Base-by-base conservation (phyloP, 371 early-diverging fungal genomes). In the Nosema muscidifuracis region DNA sequence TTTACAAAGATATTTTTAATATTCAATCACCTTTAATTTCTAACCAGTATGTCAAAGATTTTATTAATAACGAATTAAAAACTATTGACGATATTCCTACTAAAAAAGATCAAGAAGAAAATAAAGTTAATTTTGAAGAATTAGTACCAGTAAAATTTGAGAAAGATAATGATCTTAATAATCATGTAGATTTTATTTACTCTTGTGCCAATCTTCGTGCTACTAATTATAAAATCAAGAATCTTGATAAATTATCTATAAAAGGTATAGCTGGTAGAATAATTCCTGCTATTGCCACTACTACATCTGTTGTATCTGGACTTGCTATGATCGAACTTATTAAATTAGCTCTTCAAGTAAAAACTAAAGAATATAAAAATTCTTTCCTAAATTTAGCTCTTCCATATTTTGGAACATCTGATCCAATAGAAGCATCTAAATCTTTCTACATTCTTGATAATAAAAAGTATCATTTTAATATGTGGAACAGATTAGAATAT, bases 281-380 rank as follows among this genome's bases (percentile, higher is more conserved):
- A 75, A 98, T 99, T 75, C 99, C 99, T 26, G 99, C 99, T 44
- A 99, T 99, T 85, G 98, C 99, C 9, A 99, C 99, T 1, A 99
- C 99, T 0, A 99, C 99, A 0, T 90, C 97, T 10, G 85, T 98
- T 76, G 93, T 99, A 6, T 93, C 96, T 34, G 99, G 98, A 43
- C 85, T 99, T 42, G 92, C 94, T 16, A 92, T 94, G 82, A 85
- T 98, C 65, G 99, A 99, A 85, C 75, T 77, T 20, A 77, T 82
- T 4, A 82, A 81, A 62, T 77, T 76, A 63, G 31, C 36, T 26
- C 18, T 67, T 1, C 34, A 33, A 28, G 61, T 38, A 28, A 43
- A 67, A 13, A 43, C 50, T 28, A 51, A 16, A 24, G 90, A 92
- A 74, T 95, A 88, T 87, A 96, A 93, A 88, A 99, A 99, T 83